phyloP scores from a whole-genome alignment of 2,329 filamentous ascomycete species.

The Coniochaeta sp. region DNA sequence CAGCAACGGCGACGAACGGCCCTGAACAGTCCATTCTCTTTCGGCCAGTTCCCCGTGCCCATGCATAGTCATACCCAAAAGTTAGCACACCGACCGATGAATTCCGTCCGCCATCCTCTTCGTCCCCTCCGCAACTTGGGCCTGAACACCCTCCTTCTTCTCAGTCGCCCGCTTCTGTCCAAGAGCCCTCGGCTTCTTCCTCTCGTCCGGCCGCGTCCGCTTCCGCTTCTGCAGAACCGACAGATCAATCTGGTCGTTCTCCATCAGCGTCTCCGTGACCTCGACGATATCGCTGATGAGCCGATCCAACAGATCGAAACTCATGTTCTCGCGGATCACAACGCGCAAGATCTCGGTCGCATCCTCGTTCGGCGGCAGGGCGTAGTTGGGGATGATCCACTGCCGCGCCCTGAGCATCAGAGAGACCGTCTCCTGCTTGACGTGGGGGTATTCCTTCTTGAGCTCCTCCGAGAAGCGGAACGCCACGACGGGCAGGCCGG shows the following conservation, averaged over 20 bases:
- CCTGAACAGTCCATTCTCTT: no score
- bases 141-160: background rate
- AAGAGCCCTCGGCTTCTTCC: background rate
- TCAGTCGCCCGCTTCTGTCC: slow-evolving; percentile 1
- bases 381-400: slow-evolving; percentile 67
- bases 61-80: background rate
- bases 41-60: no score
- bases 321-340: slow-evolving; percentile 60
- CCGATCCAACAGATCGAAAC: slow-evolving; percentile 57
- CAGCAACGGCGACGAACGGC: no score
- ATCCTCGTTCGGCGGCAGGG: slow-evolving; percentile 54
- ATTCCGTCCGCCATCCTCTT: slow-evolving; percentile 18
- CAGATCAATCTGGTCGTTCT: slow-evolving; percentile 42
- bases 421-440: slow-evolving; percentile 57
- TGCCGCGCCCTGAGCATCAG: slow-evolving; percentile 57
- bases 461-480: slow-evolving; percentile 57
- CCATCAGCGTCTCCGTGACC: slow-evolving; percentile 54
- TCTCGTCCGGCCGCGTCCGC: slow-evolving; percentile 7
- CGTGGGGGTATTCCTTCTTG: slow-evolving; percentile 49
- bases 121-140: slow-evolving; percentile 2
- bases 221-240: slow-evolving; percentile 29
- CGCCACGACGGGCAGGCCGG: slow-evolving; percentile 61
- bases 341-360: slow-evolving; percentile 59
- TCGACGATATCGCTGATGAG: slow-evolving; percentile 52
- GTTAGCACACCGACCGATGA: slow-evolving; percentile 16